Evolutionary conservation across 768 basidiomycete species (phyloP).

Genomic region (Russula compacta): DNA sequence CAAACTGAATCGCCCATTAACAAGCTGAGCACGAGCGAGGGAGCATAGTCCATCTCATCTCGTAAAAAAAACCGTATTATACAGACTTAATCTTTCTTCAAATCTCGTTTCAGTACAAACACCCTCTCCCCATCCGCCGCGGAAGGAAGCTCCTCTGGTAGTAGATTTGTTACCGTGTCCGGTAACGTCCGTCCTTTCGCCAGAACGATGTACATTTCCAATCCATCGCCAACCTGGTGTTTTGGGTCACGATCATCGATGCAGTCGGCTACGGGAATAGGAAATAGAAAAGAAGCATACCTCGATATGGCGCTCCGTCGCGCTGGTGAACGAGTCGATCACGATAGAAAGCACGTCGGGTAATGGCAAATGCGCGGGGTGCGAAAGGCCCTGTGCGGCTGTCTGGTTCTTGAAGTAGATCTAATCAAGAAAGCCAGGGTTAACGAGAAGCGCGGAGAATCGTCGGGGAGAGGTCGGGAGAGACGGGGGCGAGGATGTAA

Average conservation of each 20-base stretch:
- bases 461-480: conserved; percentile 29
- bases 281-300: conserved; percentile 33
- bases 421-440: conserved; percentile 36
- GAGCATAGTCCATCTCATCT: neutral
- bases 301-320: conserved; percentile 98
- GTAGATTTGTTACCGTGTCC: conserved; percentile 45
- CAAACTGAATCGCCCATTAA: neutral
- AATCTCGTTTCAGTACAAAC: conserved; percentile 64
- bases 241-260: neutral
- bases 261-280: neutral
- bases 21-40: neutral
- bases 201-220: conserved; percentile 85
- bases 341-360: conserved; percentile 75
- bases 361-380: conserved; percentile 78
- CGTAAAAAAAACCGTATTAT: neutral
- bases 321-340: conserved; percentile 93
- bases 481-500: neutral
- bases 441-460: conserved; percentile 29
- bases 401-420: conserved; percentile 97
- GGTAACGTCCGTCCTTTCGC: conserved; percentile 56
- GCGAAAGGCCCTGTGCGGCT: conserved; percentile 58
- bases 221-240: conserved; percentile 84
- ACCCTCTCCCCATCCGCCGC: conserved; percentile 61
- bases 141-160: conserved; percentile 54
- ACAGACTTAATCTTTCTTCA: conserved; percentile 66